Conservation (phyloP, 371 early-diverging fungal species). For the Smittium culicis region DNA sequence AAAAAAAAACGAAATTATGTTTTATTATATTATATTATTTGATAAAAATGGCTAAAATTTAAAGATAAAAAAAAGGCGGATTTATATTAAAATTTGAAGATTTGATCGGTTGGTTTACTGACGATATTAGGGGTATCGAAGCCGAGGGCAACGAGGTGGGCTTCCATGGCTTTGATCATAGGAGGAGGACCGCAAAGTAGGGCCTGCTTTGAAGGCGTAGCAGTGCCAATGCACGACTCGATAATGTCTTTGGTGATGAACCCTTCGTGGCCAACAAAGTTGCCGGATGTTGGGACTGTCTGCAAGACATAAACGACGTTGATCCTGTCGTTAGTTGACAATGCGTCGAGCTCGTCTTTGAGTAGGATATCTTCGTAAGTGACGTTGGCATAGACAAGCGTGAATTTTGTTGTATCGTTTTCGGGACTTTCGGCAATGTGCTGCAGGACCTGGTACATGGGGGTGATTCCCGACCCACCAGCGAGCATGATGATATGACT, state of each 20-base stretch:
- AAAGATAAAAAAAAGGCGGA: no score
- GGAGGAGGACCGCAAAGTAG: constrained; percentile 91
- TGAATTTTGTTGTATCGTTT: constrained; percentile 64
- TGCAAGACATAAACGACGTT: constrained; percentile 74
- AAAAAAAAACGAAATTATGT: no score
- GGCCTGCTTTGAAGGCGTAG: constrained; percentile 63
- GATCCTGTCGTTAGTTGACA: constrained; percentile 61
- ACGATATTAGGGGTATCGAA: constrained; percentile 62
- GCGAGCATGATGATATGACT: constrained; percentile 82
- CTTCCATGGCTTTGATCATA: constrained; percentile 80
- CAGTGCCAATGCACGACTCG: constrained; percentile 53
- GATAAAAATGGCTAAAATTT: no score
- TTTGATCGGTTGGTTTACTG: constrained; percentile 72
- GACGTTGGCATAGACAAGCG: constrained; percentile 83
- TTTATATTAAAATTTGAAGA: constrained; percentile 68
- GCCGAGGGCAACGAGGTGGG: constrained; percentile 47
- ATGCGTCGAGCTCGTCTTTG: constrained; percentile 61
- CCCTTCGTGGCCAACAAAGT: constrained; percentile 76
- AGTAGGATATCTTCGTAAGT: constrained; percentile 78
- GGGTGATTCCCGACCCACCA: constrained; percentile 87
- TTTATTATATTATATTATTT: no score
- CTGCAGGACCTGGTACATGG: constrained; percentile 84
- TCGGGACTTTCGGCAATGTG: constrained; percentile 75
- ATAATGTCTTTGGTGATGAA: constrained; percentile 76
- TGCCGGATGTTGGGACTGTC: constrained; percentile 56